Evolutionary conservation across 495 filamentous ascomycete genomes (phyloP).

Genomic region (Lepidopterella palustris): DNA sequence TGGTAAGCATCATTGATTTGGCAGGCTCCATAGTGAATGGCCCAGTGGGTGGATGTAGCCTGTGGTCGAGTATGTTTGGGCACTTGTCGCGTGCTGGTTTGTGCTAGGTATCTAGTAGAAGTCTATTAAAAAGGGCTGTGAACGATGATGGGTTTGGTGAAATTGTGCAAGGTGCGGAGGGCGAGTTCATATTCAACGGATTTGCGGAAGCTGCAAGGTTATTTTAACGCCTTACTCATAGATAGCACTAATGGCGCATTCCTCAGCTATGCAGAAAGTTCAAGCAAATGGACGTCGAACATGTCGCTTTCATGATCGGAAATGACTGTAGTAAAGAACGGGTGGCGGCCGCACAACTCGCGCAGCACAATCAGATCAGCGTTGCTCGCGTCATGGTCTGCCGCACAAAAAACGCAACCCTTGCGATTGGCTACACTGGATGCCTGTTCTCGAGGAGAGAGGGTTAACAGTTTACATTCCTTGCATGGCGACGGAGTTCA

Average conservation of each 20-base stretch:
- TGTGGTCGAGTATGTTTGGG: background rate
- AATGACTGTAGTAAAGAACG: background rate
- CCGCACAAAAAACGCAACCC: conserved; percentile 1
- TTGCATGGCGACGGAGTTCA: background rate
- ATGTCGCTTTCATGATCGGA: background rate
- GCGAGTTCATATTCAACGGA: background rate
- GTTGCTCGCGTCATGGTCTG: background rate
- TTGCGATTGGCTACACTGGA: background rate
- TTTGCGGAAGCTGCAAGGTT: background rate
- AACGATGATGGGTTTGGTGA: conserved; percentile 7
- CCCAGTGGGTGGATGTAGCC: no score
- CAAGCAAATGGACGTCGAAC: background rate
- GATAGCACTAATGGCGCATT: conserved; percentile 1
- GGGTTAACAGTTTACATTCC: no score
- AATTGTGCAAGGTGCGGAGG: conserved; percentile 1
- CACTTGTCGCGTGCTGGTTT: no score
- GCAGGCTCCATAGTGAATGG: background rate
- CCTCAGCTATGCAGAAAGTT: background rate
- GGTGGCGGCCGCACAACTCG: conserved; percentile 11
- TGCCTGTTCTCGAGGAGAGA: background rate
- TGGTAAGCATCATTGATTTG: background rate
- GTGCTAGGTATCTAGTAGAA: no score
- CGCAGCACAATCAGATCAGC: conserved; percentile 1
- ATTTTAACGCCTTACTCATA: background rate
- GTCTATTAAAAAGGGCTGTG: background rate